phyloP scores from a whole-genome alignment of 768 basidiomycete genomes.

The Serendipita indica region DNA sequence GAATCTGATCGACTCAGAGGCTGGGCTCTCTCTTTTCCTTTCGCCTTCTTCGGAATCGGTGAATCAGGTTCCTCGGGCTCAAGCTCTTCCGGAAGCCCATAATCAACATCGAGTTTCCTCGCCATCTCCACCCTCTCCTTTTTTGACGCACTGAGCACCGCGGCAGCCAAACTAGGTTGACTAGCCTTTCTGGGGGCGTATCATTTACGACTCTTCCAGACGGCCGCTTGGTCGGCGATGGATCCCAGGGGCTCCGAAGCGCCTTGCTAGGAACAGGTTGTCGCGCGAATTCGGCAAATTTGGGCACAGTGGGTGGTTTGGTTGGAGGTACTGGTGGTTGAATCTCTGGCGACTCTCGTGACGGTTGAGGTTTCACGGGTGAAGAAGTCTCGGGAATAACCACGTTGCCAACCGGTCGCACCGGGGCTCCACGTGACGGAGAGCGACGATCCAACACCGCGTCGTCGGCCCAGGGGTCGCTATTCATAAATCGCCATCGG shows the following conservation, averaged over 20 bases:
- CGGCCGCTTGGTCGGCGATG: neutral
- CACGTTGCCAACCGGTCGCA: too few relatives aligned
- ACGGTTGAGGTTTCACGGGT: too few relatives aligned
- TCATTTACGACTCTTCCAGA: neutral
- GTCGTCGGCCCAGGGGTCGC: too few relatives aligned
- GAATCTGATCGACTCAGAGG: neutral
- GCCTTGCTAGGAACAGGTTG: too few relatives aligned
- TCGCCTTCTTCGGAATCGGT: neutral
- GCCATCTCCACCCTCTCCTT: neutral
- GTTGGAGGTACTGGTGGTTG: neutral
- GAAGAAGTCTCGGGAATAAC: too few relatives aligned
- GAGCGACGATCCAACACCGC: too few relatives aligned
- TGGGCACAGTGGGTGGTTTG: neutral
- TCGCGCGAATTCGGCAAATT: too few relatives aligned
- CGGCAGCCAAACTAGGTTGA: neutral
- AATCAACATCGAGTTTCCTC: neutral
- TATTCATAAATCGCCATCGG: too few relatives aligned
- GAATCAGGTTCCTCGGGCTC: neutral
- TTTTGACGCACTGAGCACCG: neutral
- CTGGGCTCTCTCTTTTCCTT: neutral
- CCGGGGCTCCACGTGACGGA: too few relatives aligned
- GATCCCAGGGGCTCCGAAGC: constrained; percentile 5
- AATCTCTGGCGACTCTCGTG: too few relatives aligned
- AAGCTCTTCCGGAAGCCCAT: neutral
- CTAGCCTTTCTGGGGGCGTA: neutral